Conservation (phyloP, 805 yeast genomes). For the Spathaspora boniae region DNA sequence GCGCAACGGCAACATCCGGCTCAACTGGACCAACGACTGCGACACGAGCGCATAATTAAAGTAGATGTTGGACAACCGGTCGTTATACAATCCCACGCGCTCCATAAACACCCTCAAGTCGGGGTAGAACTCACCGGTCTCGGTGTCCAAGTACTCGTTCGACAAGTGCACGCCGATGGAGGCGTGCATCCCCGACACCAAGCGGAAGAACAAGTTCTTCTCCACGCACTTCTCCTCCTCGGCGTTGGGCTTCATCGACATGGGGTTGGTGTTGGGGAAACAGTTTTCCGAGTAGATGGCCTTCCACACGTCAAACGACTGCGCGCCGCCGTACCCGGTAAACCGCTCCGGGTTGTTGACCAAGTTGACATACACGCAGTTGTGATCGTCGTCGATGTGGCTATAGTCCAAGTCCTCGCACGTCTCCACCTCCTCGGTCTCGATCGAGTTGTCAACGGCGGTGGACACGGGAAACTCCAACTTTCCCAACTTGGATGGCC, state of each 20-base stretch:
- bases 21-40: slow-evolving; percentile 68
- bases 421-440: slow-evolving; percentile 12
- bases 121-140: slow-evolving; percentile 80
- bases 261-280: slow-evolving; percentile 52
- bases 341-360: slow-evolving; percentile 90
- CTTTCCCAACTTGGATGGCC: slow-evolving; percentile 65
- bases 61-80: slow-evolving; percentile 83
- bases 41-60: slow-evolving; percentile 88
- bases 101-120: slow-evolving; percentile 77
- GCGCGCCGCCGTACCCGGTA: slow-evolving; percentile 94
- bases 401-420: slow-evolving; percentile 62
- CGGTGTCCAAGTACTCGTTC: slow-evolving; percentile 65
- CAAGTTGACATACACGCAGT: slow-evolving; percentile 81
- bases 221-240: slow-evolving; percentile 63
- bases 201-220: slow-evolving; percentile 80
- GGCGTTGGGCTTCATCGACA: slow-evolving; percentile 26
- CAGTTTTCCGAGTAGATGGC: slow-evolving; percentile 92
- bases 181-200: slow-evolving; percentile 92
- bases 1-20: slow-evolving; percentile 25
- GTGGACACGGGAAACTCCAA: slow-evolving; percentile 22
- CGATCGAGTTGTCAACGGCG: slow-evolving; percentile 12
- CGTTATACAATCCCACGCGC: slow-evolving; percentile 87
- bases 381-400: slow-evolving; percentile 60
- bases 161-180: slow-evolving; percentile 91
- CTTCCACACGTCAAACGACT: slow-evolving; percentile 88